Evolutionary conservation across 768 basidiomycete genomes (phyloP).

Genomic region (Inosperma sp.): DNA sequence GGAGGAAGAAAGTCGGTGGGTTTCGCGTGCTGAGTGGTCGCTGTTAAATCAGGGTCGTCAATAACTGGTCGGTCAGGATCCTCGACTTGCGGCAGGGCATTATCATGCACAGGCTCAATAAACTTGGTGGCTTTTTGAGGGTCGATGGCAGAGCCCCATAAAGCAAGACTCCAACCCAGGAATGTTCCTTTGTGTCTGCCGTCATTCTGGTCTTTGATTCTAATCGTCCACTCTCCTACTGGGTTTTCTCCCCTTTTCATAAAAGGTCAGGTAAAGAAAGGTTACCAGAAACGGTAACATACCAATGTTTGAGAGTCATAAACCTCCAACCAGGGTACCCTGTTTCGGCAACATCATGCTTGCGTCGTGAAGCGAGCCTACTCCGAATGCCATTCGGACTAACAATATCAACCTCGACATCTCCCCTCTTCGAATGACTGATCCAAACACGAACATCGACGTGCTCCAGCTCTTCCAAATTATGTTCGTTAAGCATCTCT

Average conservation of each 20-base stretch:
- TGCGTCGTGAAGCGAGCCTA: constrained; percentile 68
- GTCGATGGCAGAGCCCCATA: constrained; percentile 88
- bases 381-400: constrained; percentile 85
- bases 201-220: constrained; percentile 71
- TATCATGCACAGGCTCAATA: constrained; percentile 49
- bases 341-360: constrained; percentile 53
- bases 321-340: constrained; percentile 94
- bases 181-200: constrained; percentile 55
- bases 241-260: constrained; percentile 82
- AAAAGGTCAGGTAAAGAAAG: background rate
- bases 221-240: constrained; percentile 86
- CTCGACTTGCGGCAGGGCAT: constrained; percentile 43
- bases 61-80: constrained; percentile 35
- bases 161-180: constrained; percentile 84
- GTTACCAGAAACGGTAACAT: constrained; percentile 19
- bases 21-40: constrained; percentile 65
- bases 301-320: constrained; percentile 98
- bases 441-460: constrained; percentile 92
- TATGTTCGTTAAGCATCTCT: constrained; percentile 60
- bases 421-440: constrained; percentile 75
- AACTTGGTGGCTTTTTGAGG: constrained; percentile 58
- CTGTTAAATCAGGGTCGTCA: constrained; percentile 27
- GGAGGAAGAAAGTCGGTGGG: constrained; percentile 83
- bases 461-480: constrained; percentile 88
- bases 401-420: constrained; percentile 83